These are phyloP conservation scores for Mollisia scopiformis DNA, from an alignment of 2,329 filamentous ascomycete species.

Conservation along the genomic window DNA sequence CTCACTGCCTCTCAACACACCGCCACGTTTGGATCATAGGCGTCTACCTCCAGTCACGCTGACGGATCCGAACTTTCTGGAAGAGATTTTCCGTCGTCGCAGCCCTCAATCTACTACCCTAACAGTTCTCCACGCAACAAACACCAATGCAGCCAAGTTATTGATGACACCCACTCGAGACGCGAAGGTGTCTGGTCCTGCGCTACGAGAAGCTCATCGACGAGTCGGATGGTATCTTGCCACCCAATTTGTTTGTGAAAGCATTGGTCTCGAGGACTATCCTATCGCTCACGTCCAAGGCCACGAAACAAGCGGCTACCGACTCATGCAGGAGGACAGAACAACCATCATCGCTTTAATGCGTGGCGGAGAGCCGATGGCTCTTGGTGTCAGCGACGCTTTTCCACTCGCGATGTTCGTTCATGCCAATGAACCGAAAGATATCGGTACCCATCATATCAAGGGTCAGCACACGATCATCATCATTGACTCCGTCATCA, in stretches of 20 bases:
- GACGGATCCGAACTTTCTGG: constrained; percentile 20
- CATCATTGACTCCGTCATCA: constrained; percentile 64
- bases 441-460: constrained; percentile 49
- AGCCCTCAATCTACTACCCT: constrained; percentile 34
- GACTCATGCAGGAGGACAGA: constrained; percentile 47
- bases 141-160: constrained; percentile 48
- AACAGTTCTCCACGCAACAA: constrained; percentile 47
- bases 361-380: constrained; percentile 66
- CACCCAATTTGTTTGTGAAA: constrained; percentile 46
- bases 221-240: constrained; percentile 57
- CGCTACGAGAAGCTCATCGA: constrained; percentile 51
- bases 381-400: constrained; percentile 55
- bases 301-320: constrained; percentile 45
- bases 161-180: constrained; percentile 58
- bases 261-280: constrained; percentile 54
- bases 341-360: constrained; percentile 63
- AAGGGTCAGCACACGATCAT: constrained; percentile 45
- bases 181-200: constrained; percentile 46
- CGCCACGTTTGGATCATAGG: constrained; percentile 45
- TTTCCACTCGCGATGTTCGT: constrained; percentile 56
- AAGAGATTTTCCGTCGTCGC: constrained; percentile 20
- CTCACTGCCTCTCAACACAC: constrained; percentile 44
- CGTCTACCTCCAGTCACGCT: constrained; percentile 44
- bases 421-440: constrained; percentile 43
- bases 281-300: constrained; percentile 56